Percentiles rank a stretch among this genome's conserved stretches.
Conservation (phyloP, 2,329 filamentous ascomycete species). For the Microcyclospora pomicola region DNA sequence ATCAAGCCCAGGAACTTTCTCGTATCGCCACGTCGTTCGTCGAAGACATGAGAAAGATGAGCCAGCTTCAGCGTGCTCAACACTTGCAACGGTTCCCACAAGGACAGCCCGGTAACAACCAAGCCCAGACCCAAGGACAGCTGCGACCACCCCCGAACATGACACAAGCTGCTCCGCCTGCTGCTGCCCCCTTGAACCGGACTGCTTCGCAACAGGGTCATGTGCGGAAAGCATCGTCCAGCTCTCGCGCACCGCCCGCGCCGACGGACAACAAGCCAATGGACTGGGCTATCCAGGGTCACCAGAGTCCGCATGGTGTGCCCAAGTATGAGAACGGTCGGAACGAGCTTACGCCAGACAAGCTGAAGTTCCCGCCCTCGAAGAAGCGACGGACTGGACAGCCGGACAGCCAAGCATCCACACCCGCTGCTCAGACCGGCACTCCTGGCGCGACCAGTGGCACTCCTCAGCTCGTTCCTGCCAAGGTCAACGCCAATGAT, state of each 20-base stretch:
- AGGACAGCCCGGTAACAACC: neutral
- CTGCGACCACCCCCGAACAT: neutral
- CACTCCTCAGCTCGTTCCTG: constrained; percentile 24
- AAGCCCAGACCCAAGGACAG: neutral
- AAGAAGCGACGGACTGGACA: constrained; percentile 41
- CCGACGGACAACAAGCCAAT: constrained; percentile 22
- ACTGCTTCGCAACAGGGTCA: constrained; percentile 12
- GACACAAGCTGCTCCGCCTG: neutral
- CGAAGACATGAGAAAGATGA: neutral
- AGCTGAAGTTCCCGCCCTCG: constrained; percentile 43
- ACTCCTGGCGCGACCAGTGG: constrained; percentile 24
- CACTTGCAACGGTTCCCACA: neutral
- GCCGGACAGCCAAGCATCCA: constrained; percentile 26
- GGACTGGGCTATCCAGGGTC: constrained; percentile 13
- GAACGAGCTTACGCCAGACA: constrained; percentile 39
- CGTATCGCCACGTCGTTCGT: neutral
- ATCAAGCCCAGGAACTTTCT: neutral
- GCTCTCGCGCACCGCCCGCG: constrained; percentile 17
- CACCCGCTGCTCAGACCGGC: constrained; percentile 21
- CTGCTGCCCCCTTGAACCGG: constrained; percentile 6
- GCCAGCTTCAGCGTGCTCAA: neutral
- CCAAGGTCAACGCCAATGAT: constrained; percentile 24
- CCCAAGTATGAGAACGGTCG: constrained; percentile 40
- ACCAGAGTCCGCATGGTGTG: constrained; percentile 37
- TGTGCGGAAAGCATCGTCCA: constrained; percentile 13